These are phyloP conservation scores for Pelargonium australe DNA, from an alignment of 441 rosid genomes.

Conservation along the genomic window DNA sequence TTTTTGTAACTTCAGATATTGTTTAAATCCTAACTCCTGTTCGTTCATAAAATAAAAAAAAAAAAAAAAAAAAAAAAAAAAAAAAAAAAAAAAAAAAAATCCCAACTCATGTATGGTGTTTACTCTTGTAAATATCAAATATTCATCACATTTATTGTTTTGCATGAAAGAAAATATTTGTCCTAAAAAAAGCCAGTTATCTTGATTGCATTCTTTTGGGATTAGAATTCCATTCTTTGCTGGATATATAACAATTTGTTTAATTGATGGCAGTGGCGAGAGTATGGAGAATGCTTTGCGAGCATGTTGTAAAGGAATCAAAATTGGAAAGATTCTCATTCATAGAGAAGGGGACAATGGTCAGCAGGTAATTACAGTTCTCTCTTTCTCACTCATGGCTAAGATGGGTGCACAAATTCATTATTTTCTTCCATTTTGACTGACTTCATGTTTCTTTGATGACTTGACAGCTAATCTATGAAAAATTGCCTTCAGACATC, in stretches of 20 bases:
- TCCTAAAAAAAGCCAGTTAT: too few species aligned
- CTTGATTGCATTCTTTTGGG: too few species aligned
- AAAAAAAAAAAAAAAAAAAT: background rate
- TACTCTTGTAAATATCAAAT: too few species aligned
- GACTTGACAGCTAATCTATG: slow-evolving; percentile 72
- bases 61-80: too few species aligned
- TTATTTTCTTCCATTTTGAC: slow-evolving; percentile 18
- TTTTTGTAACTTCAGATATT: background rate
- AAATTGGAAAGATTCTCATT: slow-evolving; percentile 91
- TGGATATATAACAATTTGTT: slow-evolving; percentile 9
- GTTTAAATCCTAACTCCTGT: background rate
- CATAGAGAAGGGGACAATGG: slow-evolving; percentile 98
- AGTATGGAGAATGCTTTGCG: slow-evolving; percentile 98
- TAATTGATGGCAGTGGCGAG: slow-evolving; percentile 59
- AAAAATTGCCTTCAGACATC: slow-evolving; percentile 83
- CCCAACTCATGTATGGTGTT: background rate
- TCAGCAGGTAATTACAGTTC: slow-evolving; percentile 55
- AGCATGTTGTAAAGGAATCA: slow-evolving; percentile 96
- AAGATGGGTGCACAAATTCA: background rate
- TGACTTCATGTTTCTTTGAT: slow-evolving; percentile 19
- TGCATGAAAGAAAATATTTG: too few species aligned
- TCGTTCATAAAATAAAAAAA: too few species aligned
- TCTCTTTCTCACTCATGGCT: slow-evolving; percentile 2
- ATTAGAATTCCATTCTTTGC: too few species aligned
- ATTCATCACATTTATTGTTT: too few species aligned